Base-by-base conservation (phyloP, 2,329 filamentous ascomycete genomes). In the Knufia petricola region DNA sequence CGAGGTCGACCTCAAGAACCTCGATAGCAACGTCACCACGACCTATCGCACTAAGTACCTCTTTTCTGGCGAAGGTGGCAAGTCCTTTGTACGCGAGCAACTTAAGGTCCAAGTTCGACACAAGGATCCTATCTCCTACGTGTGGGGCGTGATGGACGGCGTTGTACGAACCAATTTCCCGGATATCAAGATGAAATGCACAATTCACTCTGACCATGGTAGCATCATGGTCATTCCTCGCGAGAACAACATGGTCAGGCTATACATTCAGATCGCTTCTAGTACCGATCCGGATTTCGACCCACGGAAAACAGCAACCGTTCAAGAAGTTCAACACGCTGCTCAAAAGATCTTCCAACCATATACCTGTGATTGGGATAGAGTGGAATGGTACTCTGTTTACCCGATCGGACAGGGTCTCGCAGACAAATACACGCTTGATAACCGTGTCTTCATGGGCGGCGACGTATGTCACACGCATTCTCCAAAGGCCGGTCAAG, bases 1-100 rank as follows among this genome's bases (percentile, higher is more conserved):
- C 1, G 76, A 85, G 55, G 87, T 95, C 23, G 74, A 81, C 50
- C 69, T 95, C 41, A 79, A 83, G 61, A 84, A 89, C 58, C 73
- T 88, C 12, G 84, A 94, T 59, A 85, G 85, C 24, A 78, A 78
- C 19, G 69, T 73, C 7, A 73, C 73, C 31, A 84, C 94, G 67
- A 88, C 71, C 1, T 70, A 81, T 9, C 70, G 76, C 49, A 66
- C 78, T 34, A 81, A 80, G 64, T 81, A 81, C 52, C 64, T 81
- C 10, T 81, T 81, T 64, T 78, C 75, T 58, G 78, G 76, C 31
- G 78, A 81, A 63, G 78, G 78, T 39, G 77, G 78, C 20, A 71
- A 73, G 54, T 79, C 76, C 60, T 80, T 79, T 56, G 70, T 81
- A 4, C 66, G 78, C 49, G 72, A 80, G 48, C 69, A 79, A 59